These are phyloP conservation scores for Naumovozyma baii DNA, from an alignment of 805 yeast species.

Conservation along the genomic window DNA sequence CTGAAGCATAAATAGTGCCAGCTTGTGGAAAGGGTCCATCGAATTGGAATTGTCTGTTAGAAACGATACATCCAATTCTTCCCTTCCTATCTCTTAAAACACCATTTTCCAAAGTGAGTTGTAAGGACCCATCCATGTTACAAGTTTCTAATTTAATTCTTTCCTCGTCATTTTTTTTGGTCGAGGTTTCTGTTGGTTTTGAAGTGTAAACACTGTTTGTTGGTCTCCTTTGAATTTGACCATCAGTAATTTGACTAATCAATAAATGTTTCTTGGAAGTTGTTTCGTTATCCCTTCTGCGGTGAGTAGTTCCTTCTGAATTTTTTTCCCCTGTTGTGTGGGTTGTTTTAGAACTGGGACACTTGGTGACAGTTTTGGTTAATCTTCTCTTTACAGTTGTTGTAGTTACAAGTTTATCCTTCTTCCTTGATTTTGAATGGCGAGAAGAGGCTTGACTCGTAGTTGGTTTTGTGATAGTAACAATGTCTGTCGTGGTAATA, in stretches of 20 bases:
- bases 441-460: no score
- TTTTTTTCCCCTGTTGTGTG: conserved; percentile 17
- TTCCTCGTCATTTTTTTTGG: conserved; percentile 4
- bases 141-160: conserved; percentile 31
- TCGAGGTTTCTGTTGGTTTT: conserved; percentile 7
- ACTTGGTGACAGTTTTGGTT: conserved; percentile 27
- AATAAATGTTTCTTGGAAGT: conserved; percentile 24
- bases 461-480: conserved; percentile 38
- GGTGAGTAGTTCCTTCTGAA: conserved; percentile 17
- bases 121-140: conserved; percentile 34
- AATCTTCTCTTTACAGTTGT: no score
- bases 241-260: conserved; percentile 34
- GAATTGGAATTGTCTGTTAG: conserved; percentile 62
- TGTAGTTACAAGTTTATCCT: no score
- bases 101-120: conserved; percentile 39
- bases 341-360: no score
- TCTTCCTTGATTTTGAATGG: no score
- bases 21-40: conserved; percentile 68
- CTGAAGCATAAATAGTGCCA: conserved; percentile 47
- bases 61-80: conserved; percentile 57
- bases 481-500: conserved; percentile 23
- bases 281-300: conserved; percentile 23
- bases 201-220: conserved; percentile 19
- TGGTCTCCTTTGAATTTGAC: conserved; percentile 32
- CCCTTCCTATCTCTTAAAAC: conserved; percentile 43